phyloP scores from a whole-genome alignment of 2,329 filamentous ascomycete species.

The Colletotrichum salicis region DNA sequence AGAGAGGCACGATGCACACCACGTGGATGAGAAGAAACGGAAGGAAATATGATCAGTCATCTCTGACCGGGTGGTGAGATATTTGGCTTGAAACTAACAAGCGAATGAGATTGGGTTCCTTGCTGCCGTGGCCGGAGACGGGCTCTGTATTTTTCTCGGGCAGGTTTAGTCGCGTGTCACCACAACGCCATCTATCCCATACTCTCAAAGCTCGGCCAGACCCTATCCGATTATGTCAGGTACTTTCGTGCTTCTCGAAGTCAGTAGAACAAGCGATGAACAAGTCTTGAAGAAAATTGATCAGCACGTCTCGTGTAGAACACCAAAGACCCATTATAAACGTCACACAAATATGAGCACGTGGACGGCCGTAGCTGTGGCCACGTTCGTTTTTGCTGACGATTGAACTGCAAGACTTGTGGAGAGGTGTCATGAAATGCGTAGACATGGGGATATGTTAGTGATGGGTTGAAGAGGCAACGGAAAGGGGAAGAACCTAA shows the following conservation, averaged over 20 bases:
- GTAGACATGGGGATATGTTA: neutral
- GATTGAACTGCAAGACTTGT: constrained; percentile 3
- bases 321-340: neutral
- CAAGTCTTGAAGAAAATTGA: neutral
- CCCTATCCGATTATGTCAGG: neutral
- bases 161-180: constrained; percentile 5
- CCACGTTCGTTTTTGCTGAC: constrained; percentile 11
- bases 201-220: neutral
- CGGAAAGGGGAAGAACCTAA: neutral
- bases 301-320: neutral
- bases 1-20: neutral
- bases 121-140: neutral
- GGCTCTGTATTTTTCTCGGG: neutral
- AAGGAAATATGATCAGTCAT: constrained; percentile 3
- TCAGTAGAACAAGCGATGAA: neutral
- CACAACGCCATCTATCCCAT: neutral
- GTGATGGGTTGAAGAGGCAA: neutral
- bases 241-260: neutral
- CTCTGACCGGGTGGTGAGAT: neutral
- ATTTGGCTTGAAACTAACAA: neutral
- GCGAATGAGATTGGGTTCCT: constrained; percentile 3
- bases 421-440: neutral
- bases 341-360: neutral
- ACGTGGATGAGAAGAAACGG: neutral
- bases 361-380: constrained; percentile 10